These are phyloP conservation scores for Phycomyces nitens DNA, from an alignment of 192 early-diverging fungal species.

Conservation along the genomic window DNA sequence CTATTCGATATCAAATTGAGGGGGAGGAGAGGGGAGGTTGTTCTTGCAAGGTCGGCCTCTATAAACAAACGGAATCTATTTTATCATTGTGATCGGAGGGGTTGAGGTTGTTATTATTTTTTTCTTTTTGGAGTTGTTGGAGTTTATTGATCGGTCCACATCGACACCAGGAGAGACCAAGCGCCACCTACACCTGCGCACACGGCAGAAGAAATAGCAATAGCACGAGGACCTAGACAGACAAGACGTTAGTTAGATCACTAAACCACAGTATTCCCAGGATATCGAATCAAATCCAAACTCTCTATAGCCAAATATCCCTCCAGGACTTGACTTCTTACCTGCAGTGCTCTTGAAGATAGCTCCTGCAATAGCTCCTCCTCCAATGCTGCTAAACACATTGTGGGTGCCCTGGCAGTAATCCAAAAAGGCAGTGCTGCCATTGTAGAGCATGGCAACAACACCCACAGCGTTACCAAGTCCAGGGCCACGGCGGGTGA, in stretches of 20 bases:
- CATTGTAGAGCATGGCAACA: constrained; percentile 81
- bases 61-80: no score
- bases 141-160: constrained; percentile 4
- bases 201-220: constrained; percentile 29
- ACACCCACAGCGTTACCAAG: constrained; percentile 79
- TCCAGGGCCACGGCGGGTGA: constrained; percentile 82
- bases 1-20: no score
- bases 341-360: constrained; percentile 77
- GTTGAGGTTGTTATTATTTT: no score
- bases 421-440: constrained; percentile 65
- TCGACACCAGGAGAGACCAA: constrained; percentile 23
- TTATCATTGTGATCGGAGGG: no score
- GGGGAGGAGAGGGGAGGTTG: no score
- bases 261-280: no score
- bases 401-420: constrained; percentile 59
- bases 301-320: no score
- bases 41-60: no score
- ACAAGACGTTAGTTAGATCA: no score
- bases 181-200: constrained; percentile 36
- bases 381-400: constrained; percentile 62
- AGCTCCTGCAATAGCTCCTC: constrained; percentile 71
- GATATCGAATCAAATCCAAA: no score
- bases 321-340: constrained; percentile 51
- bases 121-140: no score
- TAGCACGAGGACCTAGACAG: constrained; percentile 16